Evolutionary conservation across 1,284 basidiomycete genomes (phyloP).

Genomic region (Ganoderma sinense): DNA sequence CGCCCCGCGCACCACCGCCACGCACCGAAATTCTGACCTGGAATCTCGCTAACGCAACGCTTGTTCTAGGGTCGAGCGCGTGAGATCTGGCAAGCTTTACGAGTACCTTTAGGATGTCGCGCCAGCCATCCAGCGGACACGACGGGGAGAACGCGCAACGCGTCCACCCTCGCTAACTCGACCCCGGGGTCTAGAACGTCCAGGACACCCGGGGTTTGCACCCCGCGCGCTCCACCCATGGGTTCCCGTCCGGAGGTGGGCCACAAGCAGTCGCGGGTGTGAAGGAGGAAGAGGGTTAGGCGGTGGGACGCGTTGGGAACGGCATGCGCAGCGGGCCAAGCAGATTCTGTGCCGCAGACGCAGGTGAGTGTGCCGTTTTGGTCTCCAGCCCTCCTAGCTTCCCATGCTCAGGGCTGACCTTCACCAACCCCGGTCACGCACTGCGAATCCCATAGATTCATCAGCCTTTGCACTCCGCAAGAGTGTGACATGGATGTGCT

Average conservation of each 20-base stretch:
- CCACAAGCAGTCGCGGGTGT: not conserved
- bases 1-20: constrained; percentile 9
- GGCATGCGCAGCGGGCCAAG: not conserved
- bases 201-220: not conserved
- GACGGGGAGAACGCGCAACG: not conserved
- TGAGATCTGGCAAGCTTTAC: not conserved
- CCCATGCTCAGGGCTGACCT: not conserved
- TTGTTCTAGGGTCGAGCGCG: not conserved
- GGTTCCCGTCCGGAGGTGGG: not conserved
- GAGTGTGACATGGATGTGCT: not conserved
- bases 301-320: not conserved
- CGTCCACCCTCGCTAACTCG: not conserved
- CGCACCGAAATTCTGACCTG: constrained; percentile 10
- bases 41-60: constrained; percentile 1
- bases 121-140: not conserved
- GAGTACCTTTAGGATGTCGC: not conserved
- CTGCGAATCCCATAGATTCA: not conserved
- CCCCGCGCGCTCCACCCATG: not conserved
- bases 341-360: not conserved
- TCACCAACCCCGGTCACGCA: constrained; percentile 4
- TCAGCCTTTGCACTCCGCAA: not conserved
- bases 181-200: not conserved
- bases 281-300: not conserved
- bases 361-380: not conserved
- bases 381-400: not conserved